Evolutionary conservation across 441 rosid genomes (phyloP), one percentile per base, ranked within the genome.

Genomic region (Arabidopsis hybrid): DNA sequence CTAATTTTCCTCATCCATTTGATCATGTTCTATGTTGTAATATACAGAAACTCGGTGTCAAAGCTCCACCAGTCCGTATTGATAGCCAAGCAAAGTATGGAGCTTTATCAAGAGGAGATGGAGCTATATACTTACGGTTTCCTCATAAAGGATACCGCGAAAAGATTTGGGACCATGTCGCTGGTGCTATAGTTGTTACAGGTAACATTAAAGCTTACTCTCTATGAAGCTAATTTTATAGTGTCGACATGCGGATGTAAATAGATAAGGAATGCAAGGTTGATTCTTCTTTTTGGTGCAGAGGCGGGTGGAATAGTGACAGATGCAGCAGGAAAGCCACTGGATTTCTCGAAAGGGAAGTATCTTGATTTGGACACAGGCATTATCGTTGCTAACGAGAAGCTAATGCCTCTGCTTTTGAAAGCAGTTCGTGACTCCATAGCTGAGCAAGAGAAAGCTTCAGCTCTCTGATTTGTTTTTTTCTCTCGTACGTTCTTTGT

Each of bases 41-140:
- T 60, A 13, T 18, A 40, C 88, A 95, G 99, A 95, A 93, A 88
- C 95, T 93, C 18, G 99, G 99, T 6, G 86, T 95, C 29, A 88
- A 89, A 83, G 98, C 96, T 31, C 95, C 96, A 43, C 96, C 98
- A 0, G 96, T 95, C 13, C 79, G 97, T 68, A 91, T 93, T 17
- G 99, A 95, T 76, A 95, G 99, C 85, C 99, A 95, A 76, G 99
- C 84, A n/a, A 95, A 95, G 80, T 93, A 95, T 71, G 98, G 92
- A 17, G 98, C 98, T 43, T 81, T 95, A 53, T 89, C 97, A 6
- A 82, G 97, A 88, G 98, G 98, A 58, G 97, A 95, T 76, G 98
- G 99, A 71, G 91, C 95, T 16, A 91, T 95, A 58, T 95, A 92
- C 80, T 67, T 95, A 60, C 84, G 98, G 61, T 84, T 93, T 67